Conservation (phyloP, 1,284 basidiomycete species). For the Ustilago bromivora region DNA sequence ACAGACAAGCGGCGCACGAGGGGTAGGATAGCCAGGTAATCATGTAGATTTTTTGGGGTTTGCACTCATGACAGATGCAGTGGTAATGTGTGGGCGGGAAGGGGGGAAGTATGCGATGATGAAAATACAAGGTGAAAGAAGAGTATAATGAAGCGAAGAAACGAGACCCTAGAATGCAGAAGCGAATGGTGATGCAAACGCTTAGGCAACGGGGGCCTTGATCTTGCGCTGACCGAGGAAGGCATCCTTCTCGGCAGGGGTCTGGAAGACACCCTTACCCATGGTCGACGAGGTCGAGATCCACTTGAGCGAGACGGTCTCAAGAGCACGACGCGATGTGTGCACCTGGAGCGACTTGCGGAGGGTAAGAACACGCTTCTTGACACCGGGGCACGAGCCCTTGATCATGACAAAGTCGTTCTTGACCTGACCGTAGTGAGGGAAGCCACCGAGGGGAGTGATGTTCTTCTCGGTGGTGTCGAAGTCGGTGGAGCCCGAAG, state of each 20-base stretch:
- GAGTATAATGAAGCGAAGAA: constrained; percentile 17
- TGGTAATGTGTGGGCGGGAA: constrained; percentile 13
- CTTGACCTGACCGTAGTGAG: constrained; percentile 97
- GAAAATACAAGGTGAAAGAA: constrained; percentile 27
- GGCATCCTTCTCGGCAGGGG: constrained; percentile 90
- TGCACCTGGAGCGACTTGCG: constrained; percentile 69
- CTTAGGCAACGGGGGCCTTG: constrained; percentile 53
- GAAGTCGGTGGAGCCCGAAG: constrained; percentile 85
- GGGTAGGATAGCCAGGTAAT: constrained; percentile 38
- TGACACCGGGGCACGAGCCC: constrained; percentile 86
- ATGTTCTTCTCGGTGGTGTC: constrained; percentile 79
- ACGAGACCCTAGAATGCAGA: constrained; percentile 13
- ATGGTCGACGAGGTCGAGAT: constrained; percentile 95
- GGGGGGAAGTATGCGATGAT: constrained; percentile 30
- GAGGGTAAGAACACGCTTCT: constrained; percentile 93
- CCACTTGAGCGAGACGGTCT: constrained; percentile 98
- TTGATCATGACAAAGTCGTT: constrained; percentile 94
- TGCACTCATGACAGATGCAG: constrained; percentile 45
- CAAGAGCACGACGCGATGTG: constrained; percentile 74
- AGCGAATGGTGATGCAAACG: constrained; percentile 13
- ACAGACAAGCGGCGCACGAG: background rate
- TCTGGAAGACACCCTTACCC: constrained; percentile 94
- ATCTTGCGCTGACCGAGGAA: constrained; percentile 80
- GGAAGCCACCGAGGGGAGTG: constrained; percentile 99
- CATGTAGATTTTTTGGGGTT: constrained; percentile 46